Percentiles rank a stretch among this genome's conserved stretches.
phyloP scores from a whole-genome alignment of 2,329 filamentous ascomycete genomes.

The Harringtonia lauricola region DNA sequence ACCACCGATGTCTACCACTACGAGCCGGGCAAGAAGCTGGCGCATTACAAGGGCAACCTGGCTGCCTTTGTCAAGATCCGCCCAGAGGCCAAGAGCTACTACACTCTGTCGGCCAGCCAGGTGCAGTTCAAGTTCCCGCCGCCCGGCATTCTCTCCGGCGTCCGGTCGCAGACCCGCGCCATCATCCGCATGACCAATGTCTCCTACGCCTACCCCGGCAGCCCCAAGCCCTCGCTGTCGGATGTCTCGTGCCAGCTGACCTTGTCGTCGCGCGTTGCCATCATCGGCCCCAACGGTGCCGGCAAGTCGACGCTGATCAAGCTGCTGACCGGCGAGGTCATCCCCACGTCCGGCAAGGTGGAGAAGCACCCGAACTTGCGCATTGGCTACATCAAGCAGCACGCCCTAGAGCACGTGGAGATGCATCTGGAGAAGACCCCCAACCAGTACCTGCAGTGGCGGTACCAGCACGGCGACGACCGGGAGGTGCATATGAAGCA shows the following conservation, averaged over 20 bases:
- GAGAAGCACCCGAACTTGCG: slow-evolving; percentile 98
- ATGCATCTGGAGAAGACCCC: slow-evolving; percentile 99
- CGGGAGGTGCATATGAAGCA: slow-evolving; percentile 97
- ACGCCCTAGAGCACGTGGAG: slow-evolving; percentile 96
- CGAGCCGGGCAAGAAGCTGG: slow-evolving; percentile 87
- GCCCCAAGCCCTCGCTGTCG: slow-evolving; percentile 72
- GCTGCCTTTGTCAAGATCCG: slow-evolving; percentile 76
- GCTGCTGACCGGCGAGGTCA: slow-evolving; percentile 82
- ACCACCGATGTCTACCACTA: slow-evolving; percentile 99
- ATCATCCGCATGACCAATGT: slow-evolving; percentile 93
- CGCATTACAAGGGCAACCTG: slow-evolving; percentile 73
- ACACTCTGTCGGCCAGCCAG: slow-evolving; percentile 78
- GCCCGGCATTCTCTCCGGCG: slow-evolving; percentile 84
- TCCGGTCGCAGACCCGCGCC: slow-evolving; percentile 88
- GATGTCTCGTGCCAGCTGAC: slow-evolving; percentile 83
- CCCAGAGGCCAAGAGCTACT: slow-evolving; percentile 95
- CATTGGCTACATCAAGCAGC: slow-evolving; percentile 99
- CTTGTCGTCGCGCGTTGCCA: slow-evolving; percentile 85
- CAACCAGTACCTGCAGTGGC: slow-evolving; percentile 98
- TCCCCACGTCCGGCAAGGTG: slow-evolving; percentile 74
- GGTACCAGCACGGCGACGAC: slow-evolving; percentile 93
- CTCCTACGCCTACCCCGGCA: slow-evolving; percentile 86
- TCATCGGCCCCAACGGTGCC: slow-evolving; percentile 95
- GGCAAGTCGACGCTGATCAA: slow-evolving; percentile 99
- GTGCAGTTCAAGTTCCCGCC: slow-evolving; percentile 98